A percentile compares a stretch with the other conserved stretches of the same genome.
These are phyloP conservation scores for Peniophora sp. DNA, from an alignment of 1,284 basidiomycete genomes.

Conservation along the genomic window DNA sequence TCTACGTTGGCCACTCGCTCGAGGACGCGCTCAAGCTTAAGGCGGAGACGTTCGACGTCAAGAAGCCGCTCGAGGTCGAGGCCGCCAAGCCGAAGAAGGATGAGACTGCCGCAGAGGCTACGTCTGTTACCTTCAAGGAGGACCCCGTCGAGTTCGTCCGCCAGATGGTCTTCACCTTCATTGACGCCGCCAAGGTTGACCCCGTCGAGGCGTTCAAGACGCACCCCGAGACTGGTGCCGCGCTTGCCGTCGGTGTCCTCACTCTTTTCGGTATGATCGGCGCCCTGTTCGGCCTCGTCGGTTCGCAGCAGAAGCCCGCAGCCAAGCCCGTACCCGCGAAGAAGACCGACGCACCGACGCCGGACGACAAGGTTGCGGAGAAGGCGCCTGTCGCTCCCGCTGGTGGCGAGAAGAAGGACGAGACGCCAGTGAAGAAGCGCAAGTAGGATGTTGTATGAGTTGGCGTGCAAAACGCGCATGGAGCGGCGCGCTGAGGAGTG, in stretches of 20 bases:
- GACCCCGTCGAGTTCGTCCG: slow-evolving; percentile 78
- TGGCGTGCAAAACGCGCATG: background rate
- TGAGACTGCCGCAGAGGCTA: slow-evolving; percentile 44
- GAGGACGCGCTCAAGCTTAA: slow-evolving; percentile 79
- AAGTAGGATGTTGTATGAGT: slow-evolving; percentile 24
- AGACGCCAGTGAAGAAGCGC: slow-evolving; percentile 50
- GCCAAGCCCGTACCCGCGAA: slow-evolving; percentile 55
- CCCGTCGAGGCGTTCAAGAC: slow-evolving; percentile 72
- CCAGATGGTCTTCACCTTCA: slow-evolving; percentile 63
- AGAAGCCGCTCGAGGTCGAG: slow-evolving; percentile 63
- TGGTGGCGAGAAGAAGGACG: slow-evolving; percentile 58
- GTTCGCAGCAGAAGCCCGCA: slow-evolving; percentile 61
- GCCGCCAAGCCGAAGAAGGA: slow-evolving; percentile 42
- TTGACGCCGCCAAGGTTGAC: slow-evolving; percentile 66
- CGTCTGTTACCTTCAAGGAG: slow-evolving; percentile 43
- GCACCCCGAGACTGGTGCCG: slow-evolving; percentile 79
- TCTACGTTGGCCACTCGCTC: slow-evolving; percentile 86
- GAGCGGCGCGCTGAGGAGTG: no score
- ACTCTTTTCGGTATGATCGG: slow-evolving; percentile 81
- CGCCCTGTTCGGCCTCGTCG: slow-evolving; percentile 71
- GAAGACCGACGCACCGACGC: slow-evolving; percentile 60
- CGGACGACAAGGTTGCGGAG: slow-evolving; percentile 58
- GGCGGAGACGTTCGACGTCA: slow-evolving; percentile 79
- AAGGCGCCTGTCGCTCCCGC: slow-evolving; percentile 60
- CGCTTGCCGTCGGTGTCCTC: slow-evolving; percentile 63